Base-by-base conservation (phyloP, 305 asterid species). In the Plantago rigida region DNA sequence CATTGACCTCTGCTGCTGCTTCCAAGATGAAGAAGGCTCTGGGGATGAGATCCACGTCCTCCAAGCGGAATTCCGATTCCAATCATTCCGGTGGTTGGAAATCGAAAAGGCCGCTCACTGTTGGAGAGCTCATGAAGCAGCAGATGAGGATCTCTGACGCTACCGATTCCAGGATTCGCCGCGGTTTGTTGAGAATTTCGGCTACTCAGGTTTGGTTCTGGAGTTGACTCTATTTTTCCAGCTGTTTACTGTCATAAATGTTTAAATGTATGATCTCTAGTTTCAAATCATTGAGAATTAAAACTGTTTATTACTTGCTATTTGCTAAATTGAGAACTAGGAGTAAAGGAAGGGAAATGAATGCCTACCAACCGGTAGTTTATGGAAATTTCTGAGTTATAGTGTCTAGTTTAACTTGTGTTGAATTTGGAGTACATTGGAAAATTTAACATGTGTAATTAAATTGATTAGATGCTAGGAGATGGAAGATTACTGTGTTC, bases 21-120 rank as follows among this genome's bases (percentile, higher is more conserved):
- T 85, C 94, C 13, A 87, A 91, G 81, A 91, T 91, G 98, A 91
- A 91, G 81, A 91, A 87, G 79, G 96, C 98, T 2, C 53, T 91
- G 82, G 96, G 96, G 55, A 68, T 91, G 75, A 84, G 88, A 87
- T 91, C 98, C 68, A 74, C 71, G 70, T 76, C 81, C 68, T 75
- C 87, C 5, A 75, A 53, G 17, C 65, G 76, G 73, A 77, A 79
- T 65, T 64, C 80, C 52, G 80, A 87, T 62, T 82, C 78, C 66
- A 67, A 70, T 6, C 79, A 76, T 70, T 82, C 78, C 3, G 82
- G 77, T 2, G 96, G 85, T 2, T 95, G 85, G 49, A 91, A 84
- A 46, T 69, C 66, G 62, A 91, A 87, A 84, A 86, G 75, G 78
- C 95, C 94, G 24, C 66, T 80, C 15, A 91, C 96, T 3, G 52